phyloP scores from a whole-genome alignment of 768 basidiomycete species.

The Xerocomus potaroensis region DNA sequence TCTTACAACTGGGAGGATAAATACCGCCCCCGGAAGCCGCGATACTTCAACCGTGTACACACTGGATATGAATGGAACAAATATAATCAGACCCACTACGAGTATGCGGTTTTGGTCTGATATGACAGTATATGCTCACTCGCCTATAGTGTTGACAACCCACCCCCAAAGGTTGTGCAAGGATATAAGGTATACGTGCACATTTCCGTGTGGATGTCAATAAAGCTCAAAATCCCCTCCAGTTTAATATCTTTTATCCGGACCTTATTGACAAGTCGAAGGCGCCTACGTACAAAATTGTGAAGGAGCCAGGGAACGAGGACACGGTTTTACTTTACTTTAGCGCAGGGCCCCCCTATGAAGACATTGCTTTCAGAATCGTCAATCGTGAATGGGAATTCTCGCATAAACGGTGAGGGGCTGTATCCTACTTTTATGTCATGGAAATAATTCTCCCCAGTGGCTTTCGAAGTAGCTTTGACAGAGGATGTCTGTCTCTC shows the following conservation, averaged over 20 bases:
- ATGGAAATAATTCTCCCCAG: constrained; percentile 37
- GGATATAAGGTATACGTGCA: constrained; percentile 87
- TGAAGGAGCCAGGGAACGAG: constrained; percentile 91
- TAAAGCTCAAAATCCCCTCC: constrained; percentile 10
- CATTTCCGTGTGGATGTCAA: not conserved
- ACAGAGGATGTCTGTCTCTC: constrained; percentile 90
- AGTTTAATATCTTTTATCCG: constrained; percentile 98
- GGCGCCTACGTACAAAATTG: constrained; percentile 93
- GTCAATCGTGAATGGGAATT: constrained; percentile 99
- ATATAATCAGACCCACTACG: constrained; percentile 99
- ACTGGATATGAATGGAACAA: constrained; percentile 99
- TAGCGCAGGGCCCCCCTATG: constrained; percentile 95
- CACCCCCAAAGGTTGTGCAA: constrained; percentile 98
- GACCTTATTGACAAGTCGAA: constrained; percentile 98
- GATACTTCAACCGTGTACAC: constrained; percentile 98
- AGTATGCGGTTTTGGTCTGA: constrained; percentile 45
- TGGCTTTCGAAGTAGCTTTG: constrained; percentile 96
- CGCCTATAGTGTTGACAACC: constrained; percentile 81
- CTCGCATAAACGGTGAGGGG: constrained; percentile 82
- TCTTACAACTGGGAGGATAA: constrained; percentile 99
- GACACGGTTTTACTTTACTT: constrained; percentile 93
- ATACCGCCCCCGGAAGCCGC: constrained; percentile 92
- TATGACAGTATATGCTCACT: constrained; percentile 10
- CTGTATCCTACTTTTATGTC: constrained; percentile 4
- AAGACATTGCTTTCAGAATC: constrained; percentile 97